A percentile compares a stretch with the other conserved stretches of the same genome.
Conservation (phyloP, 2,329 filamentous ascomycete species). For the Penicillium capsulatum region DNA sequence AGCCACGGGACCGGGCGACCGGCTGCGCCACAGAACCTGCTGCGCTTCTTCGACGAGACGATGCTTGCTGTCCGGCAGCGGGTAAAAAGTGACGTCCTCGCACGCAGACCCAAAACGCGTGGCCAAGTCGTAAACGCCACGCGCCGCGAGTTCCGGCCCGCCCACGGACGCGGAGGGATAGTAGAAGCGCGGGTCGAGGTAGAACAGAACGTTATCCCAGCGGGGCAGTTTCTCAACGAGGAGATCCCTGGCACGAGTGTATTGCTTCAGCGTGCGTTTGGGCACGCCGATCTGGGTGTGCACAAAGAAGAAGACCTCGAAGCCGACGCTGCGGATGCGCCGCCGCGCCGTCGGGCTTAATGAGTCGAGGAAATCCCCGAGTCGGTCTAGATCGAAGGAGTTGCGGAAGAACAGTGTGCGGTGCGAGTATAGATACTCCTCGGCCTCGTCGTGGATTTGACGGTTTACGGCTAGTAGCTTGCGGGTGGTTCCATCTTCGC, state of each 20-base stretch:
- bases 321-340: slow-evolving; percentile 34
- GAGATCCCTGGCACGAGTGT: slow-evolving; percentile 25
- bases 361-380: slow-evolving; percentile 32
- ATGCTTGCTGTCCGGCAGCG: slow-evolving; percentile 26
- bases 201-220: slow-evolving; percentile 29
- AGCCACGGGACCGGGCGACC: not conserved
- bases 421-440: slow-evolving; percentile 33
- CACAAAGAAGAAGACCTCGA: slow-evolving; percentile 37
- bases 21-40: slow-evolving; percentile 17
- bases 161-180: slow-evolving; percentile 28
- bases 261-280: slow-evolving; percentile 31
- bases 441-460: slow-evolving; percentile 35
- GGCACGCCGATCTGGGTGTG: slow-evolving; percentile 33
- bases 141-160: slow-evolving; percentile 26
- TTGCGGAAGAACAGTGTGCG: slow-evolving; percentile 37
- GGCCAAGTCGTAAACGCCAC: slow-evolving; percentile 31
- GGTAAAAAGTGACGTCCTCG: slow-evolving; percentile 31
- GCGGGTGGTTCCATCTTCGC: slow-evolving; percentile 30
- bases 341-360: slow-evolving; percentile 30
- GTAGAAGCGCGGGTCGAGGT: slow-evolving; percentile 35
- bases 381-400: slow-evolving; percentile 29
- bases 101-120: slow-evolving; percentile 26
- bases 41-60: slow-evolving; percentile 25
- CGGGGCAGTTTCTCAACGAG: slow-evolving; percentile 25
- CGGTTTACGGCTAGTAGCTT: slow-evolving; percentile 31